A percentile compares a stretch with the other conserved stretches of the same genome.
phyloP scores from a whole-genome alignment of 768 basidiomycete genomes.

The Coprinopsis sp. region DNA sequence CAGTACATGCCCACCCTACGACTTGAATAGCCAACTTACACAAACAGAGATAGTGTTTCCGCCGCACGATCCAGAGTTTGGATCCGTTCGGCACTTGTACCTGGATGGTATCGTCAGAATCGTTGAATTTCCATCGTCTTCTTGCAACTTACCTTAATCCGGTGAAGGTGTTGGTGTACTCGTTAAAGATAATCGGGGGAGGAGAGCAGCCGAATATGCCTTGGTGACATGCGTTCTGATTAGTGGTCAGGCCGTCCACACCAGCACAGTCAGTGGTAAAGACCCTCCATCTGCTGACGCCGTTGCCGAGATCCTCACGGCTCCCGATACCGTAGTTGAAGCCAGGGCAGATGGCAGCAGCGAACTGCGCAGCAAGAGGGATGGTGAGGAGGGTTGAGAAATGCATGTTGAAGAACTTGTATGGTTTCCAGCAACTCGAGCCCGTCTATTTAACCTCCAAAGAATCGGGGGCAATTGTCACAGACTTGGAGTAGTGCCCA shows the following conservation, averaged over 20 bases:
- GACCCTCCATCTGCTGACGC: constrained; percentile 24
- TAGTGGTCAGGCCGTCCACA: constrained; percentile 26
- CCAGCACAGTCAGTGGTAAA: constrained; percentile 23
- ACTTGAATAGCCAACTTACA: constrained; percentile 16
- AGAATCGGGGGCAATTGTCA: no score
- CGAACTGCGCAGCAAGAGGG: no score
- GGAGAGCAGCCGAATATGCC: constrained; percentile 27
- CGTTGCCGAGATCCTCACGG: constrained; percentile 12
- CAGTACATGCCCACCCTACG: no score
- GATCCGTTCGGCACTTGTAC: constrained; percentile 25
- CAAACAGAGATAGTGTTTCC: constrained; percentile 25
- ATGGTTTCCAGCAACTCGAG: no score
- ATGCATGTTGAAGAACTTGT: no score
- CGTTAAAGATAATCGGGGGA: constrained; percentile 24
- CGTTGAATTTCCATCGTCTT: background rate
- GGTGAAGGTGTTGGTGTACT: constrained; percentile 22
- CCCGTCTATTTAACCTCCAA: no score
- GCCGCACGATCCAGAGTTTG: constrained; percentile 22
- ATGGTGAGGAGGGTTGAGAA: no score
- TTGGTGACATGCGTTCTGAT: constrained; percentile 24
- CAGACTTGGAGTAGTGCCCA: no score
- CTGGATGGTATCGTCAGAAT: constrained; percentile 12
- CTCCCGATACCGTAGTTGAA: constrained; percentile 29
- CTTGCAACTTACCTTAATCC: constrained; percentile 16
- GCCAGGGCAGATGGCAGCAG: constrained; percentile 22